Percentiles rank a stretch among this genome's conserved stretches.
Evolutionary conservation across 768 basidiomycete genomes (phyloP).

Genomic region (Podaxis pistillaris): DNA sequence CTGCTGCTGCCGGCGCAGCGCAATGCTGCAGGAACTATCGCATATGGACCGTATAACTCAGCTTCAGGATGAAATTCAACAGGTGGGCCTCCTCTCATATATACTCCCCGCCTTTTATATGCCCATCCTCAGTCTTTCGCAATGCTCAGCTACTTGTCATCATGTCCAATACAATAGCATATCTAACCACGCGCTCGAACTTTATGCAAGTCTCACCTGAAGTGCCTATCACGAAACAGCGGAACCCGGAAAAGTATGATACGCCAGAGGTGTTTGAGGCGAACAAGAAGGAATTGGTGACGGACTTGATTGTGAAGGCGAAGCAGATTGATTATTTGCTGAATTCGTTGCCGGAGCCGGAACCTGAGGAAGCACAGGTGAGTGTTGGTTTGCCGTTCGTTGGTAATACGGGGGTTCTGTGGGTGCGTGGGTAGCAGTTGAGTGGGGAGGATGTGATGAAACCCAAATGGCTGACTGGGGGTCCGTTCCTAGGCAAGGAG

Average conservation of each 20-base stretch:
- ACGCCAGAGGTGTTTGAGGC: constrained; percentile 74
- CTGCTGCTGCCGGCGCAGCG: constrained; percentile 41
- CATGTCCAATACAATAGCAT: constrained; percentile 80
- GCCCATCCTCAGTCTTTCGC: background rate
- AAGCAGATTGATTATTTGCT: constrained; percentile 89
- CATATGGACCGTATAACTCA: constrained; percentile 97
- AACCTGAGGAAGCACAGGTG: constrained; percentile 77
- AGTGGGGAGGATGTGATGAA: background rate
- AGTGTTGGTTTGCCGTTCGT: constrained; percentile 12
- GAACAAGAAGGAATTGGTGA: constrained; percentile 81
- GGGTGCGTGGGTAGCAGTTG: background rate
- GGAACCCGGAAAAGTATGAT: constrained; percentile 72
- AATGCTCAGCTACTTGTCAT: constrained; percentile 73
- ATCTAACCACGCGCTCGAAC: constrained; percentile 73
- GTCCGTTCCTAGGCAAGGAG: constrained; percentile 54
- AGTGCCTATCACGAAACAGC: constrained; percentile 82
- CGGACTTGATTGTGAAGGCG: constrained; percentile 80
- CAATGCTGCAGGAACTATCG: constrained; percentile 89
- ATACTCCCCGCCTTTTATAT: background rate
- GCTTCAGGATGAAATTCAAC: constrained; percentile 92
- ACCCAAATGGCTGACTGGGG: background rate
- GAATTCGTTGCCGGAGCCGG: constrained; percentile 73
- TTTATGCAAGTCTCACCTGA: constrained; percentile 77
- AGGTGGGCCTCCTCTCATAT: constrained; percentile 42
- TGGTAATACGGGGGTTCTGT: background rate